phyloP scores from a whole-genome alignment of 139 green algal species.

The Tetraselmis chui region DNA sequence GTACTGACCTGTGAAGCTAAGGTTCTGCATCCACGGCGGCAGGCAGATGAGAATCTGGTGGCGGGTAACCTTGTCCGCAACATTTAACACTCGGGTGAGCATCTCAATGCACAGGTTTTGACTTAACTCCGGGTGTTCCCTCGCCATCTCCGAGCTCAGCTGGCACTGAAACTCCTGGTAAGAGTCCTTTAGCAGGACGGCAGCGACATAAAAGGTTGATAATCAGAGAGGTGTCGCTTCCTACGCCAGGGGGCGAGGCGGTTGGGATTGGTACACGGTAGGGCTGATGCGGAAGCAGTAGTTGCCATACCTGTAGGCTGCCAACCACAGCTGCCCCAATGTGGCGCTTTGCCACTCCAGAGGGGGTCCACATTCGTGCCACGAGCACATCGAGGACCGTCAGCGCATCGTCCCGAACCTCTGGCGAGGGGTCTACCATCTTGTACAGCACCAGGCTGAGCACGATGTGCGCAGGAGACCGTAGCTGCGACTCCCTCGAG shows the following conservation, averaged over 20 bases:
- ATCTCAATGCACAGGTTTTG: slow-evolving; percentile 78
- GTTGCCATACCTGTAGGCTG: slow-evolving; percentile 26
- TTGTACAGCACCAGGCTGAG: slow-evolving; percentile 92
- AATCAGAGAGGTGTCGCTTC: too few relatives aligned
- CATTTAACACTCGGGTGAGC: slow-evolving; percentile 52
- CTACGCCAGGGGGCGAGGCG: too few relatives aligned
- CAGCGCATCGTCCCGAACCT: slow-evolving; percentile 77
- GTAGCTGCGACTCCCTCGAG: neutral
- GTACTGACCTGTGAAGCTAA: slow-evolving; percentile 60
- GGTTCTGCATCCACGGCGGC: slow-evolving; percentile 81
- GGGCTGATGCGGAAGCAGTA: too few relatives aligned
- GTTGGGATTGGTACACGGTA: too few relatives aligned
- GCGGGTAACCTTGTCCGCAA: slow-evolving; percentile 13
- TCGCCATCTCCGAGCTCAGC: slow-evolving; percentile 60
- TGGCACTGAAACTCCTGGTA: slow-evolving; percentile 81
- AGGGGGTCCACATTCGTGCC: slow-evolving; percentile 54
- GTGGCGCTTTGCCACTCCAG: neutral
- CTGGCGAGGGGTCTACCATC: slow-evolving; percentile 60
- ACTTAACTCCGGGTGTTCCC: slow-evolving; percentile 70
- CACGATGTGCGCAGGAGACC: slow-evolving; percentile 41
- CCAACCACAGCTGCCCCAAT: slow-evolving; percentile 52
- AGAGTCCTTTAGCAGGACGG: too few relatives aligned
- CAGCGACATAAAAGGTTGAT: too few relatives aligned
- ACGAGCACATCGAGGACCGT: slow-evolving; percentile 72
- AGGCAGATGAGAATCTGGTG: slow-evolving; percentile 69